Evolutionary conservation across 2,329 filamentous ascomycete genomes (phyloP).

Genomic region (Alternaria postmessia): DNA sequence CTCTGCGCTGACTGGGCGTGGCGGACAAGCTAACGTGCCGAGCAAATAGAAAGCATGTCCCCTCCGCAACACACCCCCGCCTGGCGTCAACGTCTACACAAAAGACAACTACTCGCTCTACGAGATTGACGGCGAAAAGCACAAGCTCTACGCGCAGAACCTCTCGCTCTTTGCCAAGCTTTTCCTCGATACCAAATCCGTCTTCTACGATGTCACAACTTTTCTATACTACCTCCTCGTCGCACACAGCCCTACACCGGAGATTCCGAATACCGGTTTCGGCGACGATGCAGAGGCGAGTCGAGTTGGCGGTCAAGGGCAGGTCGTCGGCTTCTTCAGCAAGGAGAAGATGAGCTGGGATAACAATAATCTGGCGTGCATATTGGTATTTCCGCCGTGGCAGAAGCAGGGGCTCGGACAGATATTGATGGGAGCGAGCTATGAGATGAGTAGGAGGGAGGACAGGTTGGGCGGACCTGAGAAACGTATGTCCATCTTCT

Average conservation of each 20-base stretch:
- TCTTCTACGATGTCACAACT: conserved; percentile 94
- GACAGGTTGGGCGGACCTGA: conserved; percentile 89
- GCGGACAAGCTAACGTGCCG: neutral
- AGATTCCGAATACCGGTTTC: conserved; percentile 46
- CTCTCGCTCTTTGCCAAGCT: conserved; percentile 95
- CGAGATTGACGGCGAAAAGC: conserved; percentile 88
- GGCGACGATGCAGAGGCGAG: conserved; percentile 5
- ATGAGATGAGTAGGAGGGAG: conserved; percentile 87
- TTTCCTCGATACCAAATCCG: conserved; percentile 97
- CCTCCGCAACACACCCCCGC: conserved; percentile 57
- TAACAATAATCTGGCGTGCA: conserved; percentile 96
- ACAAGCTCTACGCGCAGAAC: conserved; percentile 92
- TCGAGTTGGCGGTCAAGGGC: conserved; percentile 34
- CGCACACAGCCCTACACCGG: conserved; percentile 65
- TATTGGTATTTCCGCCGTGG: conserved; percentile 94
- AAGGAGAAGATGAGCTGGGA: conserved; percentile 99
- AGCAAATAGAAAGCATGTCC: conserved; percentile 54
- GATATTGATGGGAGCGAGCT: conserved; percentile 90
- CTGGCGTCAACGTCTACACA: conserved; percentile 79
- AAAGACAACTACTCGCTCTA: conserved; percentile 85
- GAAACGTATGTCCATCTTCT: conserved; percentile 65
- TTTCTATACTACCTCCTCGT: conserved; percentile 96
- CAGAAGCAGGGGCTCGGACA: conserved; percentile 89
- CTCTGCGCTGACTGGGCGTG: neutral
- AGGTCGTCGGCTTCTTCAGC: conserved; percentile 94